Evolutionary conservation across 805 yeast species (phyloP), one percentile per base, ranked within the genome.

Genomic region (Zygosaccharomyces gambellarensis): DNA sequence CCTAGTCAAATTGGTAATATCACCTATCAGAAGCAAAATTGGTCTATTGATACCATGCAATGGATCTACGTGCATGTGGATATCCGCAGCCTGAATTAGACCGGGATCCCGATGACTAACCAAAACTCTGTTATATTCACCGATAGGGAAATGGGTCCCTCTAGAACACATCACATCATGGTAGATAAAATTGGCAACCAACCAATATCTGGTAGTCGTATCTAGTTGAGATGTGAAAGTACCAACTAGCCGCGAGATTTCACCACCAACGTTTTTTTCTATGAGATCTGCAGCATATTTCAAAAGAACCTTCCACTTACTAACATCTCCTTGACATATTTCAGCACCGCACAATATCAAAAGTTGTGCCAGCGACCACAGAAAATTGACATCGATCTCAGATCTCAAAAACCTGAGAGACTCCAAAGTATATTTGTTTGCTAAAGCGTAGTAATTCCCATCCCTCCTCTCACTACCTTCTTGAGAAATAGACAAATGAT

Each of bases 321-420:
- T 75, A 31, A 85, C 88, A 63, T 87, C 95, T 6, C 95, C 95
- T 54, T 81, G 77, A 67, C 92, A 87, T 46, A 87, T 85, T 60
- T 86, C 90, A 0, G 87, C 90, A n/a, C 85, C 88, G 55, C 86
- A 79, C 45, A 87, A 71, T 45, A 87, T 79, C 53, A 87, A 67
- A 46, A 84, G 71, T 14, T 83, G 78, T 1, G 95, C 90, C 40
- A 87, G 62, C 14, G 60, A 52, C 51, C 52, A 51, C 25, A 59
- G 49, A 17, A 54, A 56, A 22, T 43, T 51, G 21, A 43, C 29
- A 12, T 48, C 54, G 10, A 42, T 42, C 34, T 42, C 45, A 17
- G 51, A 39, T 17, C 53, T 46, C 22, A 59, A 46, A 21, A 41
- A 45, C 22, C 54, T 50, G 30, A 59, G 46, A 8, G 61, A 57